phyloP scores from a whole-genome alignment of 495 filamentous ascomycete species.

The Opeltia flavorubescens region DNA sequence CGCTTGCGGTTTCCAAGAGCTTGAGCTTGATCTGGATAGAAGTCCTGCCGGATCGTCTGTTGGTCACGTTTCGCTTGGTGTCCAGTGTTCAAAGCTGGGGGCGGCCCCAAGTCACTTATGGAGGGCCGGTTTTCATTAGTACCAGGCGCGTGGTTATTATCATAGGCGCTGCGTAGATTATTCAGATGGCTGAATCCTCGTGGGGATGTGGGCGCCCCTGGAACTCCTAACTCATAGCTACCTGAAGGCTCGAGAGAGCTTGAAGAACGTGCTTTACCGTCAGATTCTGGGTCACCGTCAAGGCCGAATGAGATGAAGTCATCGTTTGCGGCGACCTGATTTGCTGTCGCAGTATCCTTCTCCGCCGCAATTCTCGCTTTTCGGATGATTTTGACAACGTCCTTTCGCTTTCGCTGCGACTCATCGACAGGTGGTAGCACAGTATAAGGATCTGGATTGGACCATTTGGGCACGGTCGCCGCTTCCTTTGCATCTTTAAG shows the following conservation, averaged over 20 bases:
- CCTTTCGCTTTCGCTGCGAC: constrained; percentile 51
- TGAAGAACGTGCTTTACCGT: constrained; percentile 5
- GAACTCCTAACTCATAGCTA: constrained; percentile 7
- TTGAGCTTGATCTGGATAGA: constrained; percentile 14
- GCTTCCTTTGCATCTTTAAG: constrained; percentile 27
- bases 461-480: constrained; percentile 58
- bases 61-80: not conserved
- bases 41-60: not conserved
- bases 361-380: constrained; percentile 50
- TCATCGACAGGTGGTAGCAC: constrained; percentile 60
- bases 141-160: constrained; percentile 4
- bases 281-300: constrained; percentile 31
- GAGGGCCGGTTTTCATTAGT: not conserved
- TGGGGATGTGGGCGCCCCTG: constrained; percentile 20
- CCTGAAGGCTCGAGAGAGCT: constrained; percentile 1
- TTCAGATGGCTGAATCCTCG: constrained; percentile 14
- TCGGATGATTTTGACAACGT: constrained; percentile 75
- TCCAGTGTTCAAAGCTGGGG: constrained; percentile 3
- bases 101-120: constrained; percentile 9
- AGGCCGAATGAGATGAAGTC: constrained; percentile 78
- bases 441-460: constrained; percentile 87
- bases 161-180: constrained; percentile 5
- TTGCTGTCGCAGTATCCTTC: constrained; percentile 27
- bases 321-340: constrained; percentile 45
- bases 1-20: constrained; percentile 47